Evolutionary conservation across 352 stramenopile species (phyloP).

Genomic region (Pythium biforme): DNA sequence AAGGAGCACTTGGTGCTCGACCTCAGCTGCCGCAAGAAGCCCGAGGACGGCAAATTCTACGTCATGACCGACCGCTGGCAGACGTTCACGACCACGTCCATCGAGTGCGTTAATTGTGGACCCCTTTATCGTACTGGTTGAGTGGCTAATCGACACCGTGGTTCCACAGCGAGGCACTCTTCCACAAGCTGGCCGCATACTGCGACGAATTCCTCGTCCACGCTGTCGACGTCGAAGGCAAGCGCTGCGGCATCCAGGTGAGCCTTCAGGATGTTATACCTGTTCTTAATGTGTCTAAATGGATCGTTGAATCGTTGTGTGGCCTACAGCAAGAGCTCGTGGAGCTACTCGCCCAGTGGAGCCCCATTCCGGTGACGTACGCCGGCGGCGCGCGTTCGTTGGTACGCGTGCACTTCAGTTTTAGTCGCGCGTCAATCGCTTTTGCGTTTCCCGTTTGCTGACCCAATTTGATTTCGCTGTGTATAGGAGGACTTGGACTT

Average conservation of each 20-base stretch:
- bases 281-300: too few species aligned
- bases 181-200: constrained; percentile 89
- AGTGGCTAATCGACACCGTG: background rate
- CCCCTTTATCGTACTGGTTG: background rate
- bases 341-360: constrained; percentile 88
- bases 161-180: constrained; percentile 60
- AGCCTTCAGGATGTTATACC: too few species aligned
- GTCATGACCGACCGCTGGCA: constrained; percentile 98
- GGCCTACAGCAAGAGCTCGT: constrained; percentile 92
- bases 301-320: too few species aligned
- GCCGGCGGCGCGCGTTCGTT: constrained; percentile 93
- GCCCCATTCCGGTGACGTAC: constrained; percentile 96
- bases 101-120: constrained; percentile 54
- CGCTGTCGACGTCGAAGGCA: constrained; percentile 97
- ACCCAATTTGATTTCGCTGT: background rate
- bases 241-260: constrained; percentile 92
- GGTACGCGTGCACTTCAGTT: constrained; percentile 30
- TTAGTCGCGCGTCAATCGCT: too few species aligned
- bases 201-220: constrained; percentile 98
- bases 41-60: constrained; percentile 88
- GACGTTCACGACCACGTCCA: constrained; percentile 93
- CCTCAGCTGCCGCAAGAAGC: constrained; percentile 93
- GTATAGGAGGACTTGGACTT: constrained; percentile 91
- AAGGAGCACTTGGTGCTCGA: constrained; percentile 92
- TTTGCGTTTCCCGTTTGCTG: too few species aligned